Conservation (phyloP, 768 basidiomycete genomes). For the Cyathus striatus region DNA sequence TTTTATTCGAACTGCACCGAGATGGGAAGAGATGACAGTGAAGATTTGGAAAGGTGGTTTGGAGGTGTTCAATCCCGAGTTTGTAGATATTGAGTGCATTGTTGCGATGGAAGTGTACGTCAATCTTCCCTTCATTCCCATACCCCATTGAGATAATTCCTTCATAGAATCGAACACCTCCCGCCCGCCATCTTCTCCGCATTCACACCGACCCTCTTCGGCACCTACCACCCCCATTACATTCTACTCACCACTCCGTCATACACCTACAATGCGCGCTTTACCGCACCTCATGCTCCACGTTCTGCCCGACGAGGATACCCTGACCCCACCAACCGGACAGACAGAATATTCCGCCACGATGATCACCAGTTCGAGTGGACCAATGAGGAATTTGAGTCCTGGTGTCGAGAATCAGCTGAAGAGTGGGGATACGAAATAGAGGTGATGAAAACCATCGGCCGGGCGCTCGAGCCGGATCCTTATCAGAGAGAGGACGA, state of each 20-base stretch:
- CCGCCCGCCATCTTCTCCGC: constrained; percentile 48
- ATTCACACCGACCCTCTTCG: constrained; percentile 70
- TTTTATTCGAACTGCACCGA: constrained; percentile 22
- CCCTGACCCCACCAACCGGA: constrained; percentile 73
- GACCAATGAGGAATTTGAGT: constrained; percentile 68
- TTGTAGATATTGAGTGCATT: constrained; percentile 65
- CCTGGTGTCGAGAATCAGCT: constrained; percentile 55
- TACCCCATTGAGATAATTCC: constrained; percentile 1
- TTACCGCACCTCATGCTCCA: constrained; percentile 48
- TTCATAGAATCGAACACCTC: constrained; percentile 74
- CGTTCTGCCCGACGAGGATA: constrained; percentile 45
- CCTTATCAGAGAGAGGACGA: constrained; percentile 66
- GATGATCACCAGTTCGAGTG: constrained; percentile 88
- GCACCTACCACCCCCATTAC: constrained; percentile 68
- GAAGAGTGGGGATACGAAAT: constrained; percentile 71
- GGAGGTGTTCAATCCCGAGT: constrained; percentile 59
- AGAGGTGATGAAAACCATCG: constrained; percentile 52
- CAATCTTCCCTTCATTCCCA: constrained; percentile 3
- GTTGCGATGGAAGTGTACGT: constrained; percentile 80
- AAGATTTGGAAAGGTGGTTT: constrained; percentile 75
- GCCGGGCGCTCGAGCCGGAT: constrained; percentile 54
- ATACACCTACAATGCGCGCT: constrained; percentile 76
- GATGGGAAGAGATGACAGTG: constrained; percentile 69
- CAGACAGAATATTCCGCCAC: constrained; percentile 73
- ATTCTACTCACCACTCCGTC: constrained; percentile 84